Base-by-base conservation (phyloP, 129 eudicot genomes). In the Lactuca sativa region DNA sequence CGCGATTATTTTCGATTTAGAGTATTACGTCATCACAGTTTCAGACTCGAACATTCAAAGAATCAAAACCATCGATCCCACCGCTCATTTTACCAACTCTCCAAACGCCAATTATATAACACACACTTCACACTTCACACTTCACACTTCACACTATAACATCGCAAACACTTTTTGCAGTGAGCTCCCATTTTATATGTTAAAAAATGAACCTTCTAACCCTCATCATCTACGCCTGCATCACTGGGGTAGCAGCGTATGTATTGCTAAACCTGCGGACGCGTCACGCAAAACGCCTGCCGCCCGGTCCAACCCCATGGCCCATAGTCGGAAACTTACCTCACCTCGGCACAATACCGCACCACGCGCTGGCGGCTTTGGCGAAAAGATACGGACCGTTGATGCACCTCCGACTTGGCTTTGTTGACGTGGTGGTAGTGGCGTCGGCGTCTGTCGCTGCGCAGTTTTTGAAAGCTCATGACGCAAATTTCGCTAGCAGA, bases 291-390 rank as follows among this genome's bases (percentile, higher is more conserved):
- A 18, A 64, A 65, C 82, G 41, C 18, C 85, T 89, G 5, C 98
- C 97, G 0, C 97, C 98, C 4, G 97, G 98, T 7, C 98, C 98
- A 1, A 79, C 69, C 44, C 97, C 98, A 76, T 93, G 96, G 98
- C 98, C 98, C 13, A 47, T 93, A 8, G 41, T 87, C 37, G 98
- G 98, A 10, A 93, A 93, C 88, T 70, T 93, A 14, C 95, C 92
- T 2, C 95, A 93, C 59, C 75, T 93, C 14, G 95, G 95, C 52
- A 21, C 85, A 56, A 79, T 56, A 68, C 98, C 98, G 0, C 98
- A 93, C 82, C 95, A 89, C 16, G 51, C 89, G 37, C 14, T 87
- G 2, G 98, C 95, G 1, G 83, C 79, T 47, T 32, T 93, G 84
- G 98, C 98, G 4, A 65, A 36, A 0, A 75, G 57, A 13, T 71